A percentile compares a stretch with the other conserved stretches of the same genome.
These are phyloP conservation scores for Spathaspora girioi DNA, from an alignment of 805 yeast species.

Conservation along the genomic window DNA sequence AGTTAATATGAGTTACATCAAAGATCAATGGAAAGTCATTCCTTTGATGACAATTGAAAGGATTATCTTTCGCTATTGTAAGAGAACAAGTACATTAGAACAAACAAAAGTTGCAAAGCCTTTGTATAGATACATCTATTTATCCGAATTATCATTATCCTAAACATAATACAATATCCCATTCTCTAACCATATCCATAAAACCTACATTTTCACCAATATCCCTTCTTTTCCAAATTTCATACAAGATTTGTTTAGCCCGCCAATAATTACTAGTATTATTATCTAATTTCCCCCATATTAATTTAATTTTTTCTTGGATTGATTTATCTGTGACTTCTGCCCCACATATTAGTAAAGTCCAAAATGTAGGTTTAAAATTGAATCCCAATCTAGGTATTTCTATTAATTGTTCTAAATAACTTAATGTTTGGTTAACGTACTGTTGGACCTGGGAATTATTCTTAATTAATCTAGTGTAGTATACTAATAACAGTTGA, in stretches of 20 bases:
- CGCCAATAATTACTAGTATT: constrained; percentile 44
- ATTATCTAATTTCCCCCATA: constrained; percentile 25
- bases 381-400: constrained; percentile 12
- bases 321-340: constrained; percentile 29
- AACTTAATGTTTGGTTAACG: constrained; percentile 30
- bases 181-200: constrained; percentile 52
- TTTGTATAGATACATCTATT: background rate
- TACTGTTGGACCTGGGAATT: constrained; percentile 30
- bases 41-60: too few relatives aligned
- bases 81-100: background rate
- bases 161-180: constrained; percentile 44
- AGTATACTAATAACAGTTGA: constrained; percentile 41
- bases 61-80: background rate
- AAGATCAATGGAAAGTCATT: too few relatives aligned
- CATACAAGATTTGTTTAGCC: constrained; percentile 50
- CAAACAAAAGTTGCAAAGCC: background rate
- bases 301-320: constrained; percentile 28
- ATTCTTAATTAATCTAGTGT: constrained; percentile 42
- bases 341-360: constrained; percentile 40
- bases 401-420: constrained; percentile 25
- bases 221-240: constrained; percentile 45
- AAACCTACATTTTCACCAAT: constrained; percentile 38
- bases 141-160: constrained; percentile 20
- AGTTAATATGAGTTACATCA: too few relatives aligned
- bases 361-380: constrained; percentile 47